A percentile compares a stretch with the other conserved stretches of the same genome.
phyloP scores from a whole-genome alignment of 148 eudicot species.

The Spergularia marina region DNA sequence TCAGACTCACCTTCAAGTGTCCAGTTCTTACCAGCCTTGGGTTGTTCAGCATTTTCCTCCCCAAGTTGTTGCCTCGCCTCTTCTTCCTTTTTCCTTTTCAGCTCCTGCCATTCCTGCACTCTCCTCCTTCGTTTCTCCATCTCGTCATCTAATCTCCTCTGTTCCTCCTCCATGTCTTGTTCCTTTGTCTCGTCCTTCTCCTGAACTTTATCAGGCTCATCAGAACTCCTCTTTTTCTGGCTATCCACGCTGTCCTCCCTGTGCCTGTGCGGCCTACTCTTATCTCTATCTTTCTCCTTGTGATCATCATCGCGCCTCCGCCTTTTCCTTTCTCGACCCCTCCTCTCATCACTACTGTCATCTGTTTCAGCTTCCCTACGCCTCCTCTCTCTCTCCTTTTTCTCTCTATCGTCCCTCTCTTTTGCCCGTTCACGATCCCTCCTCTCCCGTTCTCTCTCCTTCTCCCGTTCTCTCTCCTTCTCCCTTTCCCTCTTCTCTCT shows the following conservation, averaged over 20 bases:
- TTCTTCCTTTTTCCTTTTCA: conserved; percentile 70
- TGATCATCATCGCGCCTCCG: conserved; percentile 41
- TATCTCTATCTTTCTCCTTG: conserved; percentile 45
- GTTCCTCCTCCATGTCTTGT: conserved; percentile 73
- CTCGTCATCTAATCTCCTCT: conserved; percentile 70
- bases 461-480: conserved; percentile 24
- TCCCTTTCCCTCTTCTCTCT: conserved; percentile 13
- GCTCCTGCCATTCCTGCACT: conserved; percentile 87
- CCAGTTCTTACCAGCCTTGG: conserved; percentile 66
- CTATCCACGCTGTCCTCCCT: conserved; percentile 52
- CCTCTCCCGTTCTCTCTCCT: conserved; percentile 18
- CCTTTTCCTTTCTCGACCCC: conserved; percentile 31
- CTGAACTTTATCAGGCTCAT: conserved; percentile 26
- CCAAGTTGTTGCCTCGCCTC: conserved; percentile 54
- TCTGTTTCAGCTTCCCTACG: conserved; percentile 20
- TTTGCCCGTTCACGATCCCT: not conserved
- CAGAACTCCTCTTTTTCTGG: conserved; percentile 41
- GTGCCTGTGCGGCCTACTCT: conserved; percentile 42
- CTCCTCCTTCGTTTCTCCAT: conserved; percentile 85
- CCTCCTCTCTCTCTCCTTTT: conserved; percentile 18
- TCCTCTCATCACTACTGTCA: conserved; percentile 11
- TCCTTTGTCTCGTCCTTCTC: conserved; percentile 48
- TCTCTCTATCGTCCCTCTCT: not conserved
- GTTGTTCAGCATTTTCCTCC: conserved; percentile 40
- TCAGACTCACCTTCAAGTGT: conserved; percentile 80